Percentiles rank a stretch among this genome's conserved stretches.
Evolutionary conservation across 192 early-diverging fungal species (phyloP).

Genomic region (Linnemannia hyalina): DNA sequence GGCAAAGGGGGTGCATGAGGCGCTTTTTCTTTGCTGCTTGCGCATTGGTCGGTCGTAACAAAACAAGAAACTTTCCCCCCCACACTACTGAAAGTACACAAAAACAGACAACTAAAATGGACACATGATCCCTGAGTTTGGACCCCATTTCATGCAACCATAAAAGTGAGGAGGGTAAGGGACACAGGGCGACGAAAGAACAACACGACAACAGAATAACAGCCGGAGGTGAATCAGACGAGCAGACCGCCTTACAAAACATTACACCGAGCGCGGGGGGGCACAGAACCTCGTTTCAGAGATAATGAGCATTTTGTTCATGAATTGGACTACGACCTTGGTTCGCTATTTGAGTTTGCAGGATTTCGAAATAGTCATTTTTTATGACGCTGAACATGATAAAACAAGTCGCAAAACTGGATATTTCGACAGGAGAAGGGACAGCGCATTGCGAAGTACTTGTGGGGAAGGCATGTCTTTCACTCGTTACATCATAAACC

Average conservation of each 20-base stretch:
- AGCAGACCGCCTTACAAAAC: background rate
- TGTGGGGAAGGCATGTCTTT: background rate
- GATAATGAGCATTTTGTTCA: background rate
- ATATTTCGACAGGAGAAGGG: background rate
- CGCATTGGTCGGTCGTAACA: background rate
- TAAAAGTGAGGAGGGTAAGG: background rate
- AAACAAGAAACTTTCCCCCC: background rate
- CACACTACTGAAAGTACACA: background rate
- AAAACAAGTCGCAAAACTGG: background rate
- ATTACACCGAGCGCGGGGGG: background rate
- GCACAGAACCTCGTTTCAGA: background rate
- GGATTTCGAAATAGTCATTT: background rate
- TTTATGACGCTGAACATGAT: background rate
- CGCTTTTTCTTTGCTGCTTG: background rate
- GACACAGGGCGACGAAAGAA: background rate
- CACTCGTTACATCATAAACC: background rate
- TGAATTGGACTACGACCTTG: background rate
- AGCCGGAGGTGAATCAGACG: background rate
- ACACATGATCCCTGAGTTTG: conserved; percentile 7
- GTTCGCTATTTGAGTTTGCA: background rate
- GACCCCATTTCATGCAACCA: conserved; percentile 2
- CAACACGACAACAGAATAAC: too few relatives aligned
- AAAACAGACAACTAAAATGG: background rate
- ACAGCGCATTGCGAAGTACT: background rate
- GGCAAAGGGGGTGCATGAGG: background rate